Evolutionary conservation across 2,329 filamentous ascomycete species (phyloP).

Genomic region (Cercospora citrullina): DNA sequence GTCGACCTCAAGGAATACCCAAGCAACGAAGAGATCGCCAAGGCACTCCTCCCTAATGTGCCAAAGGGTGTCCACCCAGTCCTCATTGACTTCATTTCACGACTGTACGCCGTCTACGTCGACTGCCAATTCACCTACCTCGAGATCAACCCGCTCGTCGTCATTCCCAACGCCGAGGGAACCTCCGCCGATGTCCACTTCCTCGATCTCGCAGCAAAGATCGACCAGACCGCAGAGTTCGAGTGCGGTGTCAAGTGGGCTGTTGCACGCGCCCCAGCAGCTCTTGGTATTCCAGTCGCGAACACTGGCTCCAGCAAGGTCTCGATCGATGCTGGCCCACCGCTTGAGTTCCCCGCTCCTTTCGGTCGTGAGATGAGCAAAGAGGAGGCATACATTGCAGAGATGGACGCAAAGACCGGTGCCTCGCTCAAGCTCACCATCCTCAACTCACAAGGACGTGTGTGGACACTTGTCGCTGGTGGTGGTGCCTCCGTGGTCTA

Average conservation of each 20-base stretch:
- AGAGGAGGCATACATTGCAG: conserved; percentile 98
- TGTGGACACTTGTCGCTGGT: conserved; percentile 98
- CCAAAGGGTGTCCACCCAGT: conserved; percentile 96
- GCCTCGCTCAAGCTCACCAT: conserved; percentile 98
- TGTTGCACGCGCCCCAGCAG: conserved; percentile 84
- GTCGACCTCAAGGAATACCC: conserved; percentile 94
- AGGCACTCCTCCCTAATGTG: conserved; percentile 83
- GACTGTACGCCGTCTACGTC: conserved; percentile 97
- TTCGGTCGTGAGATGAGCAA: conserved; percentile 98
- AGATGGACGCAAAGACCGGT: conserved; percentile 98
- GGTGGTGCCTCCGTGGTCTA: conserved; percentile 99
- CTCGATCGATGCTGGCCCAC: conserved; percentile 92
- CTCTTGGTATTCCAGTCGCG: conserved; percentile 76
- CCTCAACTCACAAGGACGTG: conserved; percentile 83
- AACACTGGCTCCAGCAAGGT: conserved; percentile 67
- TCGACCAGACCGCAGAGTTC: conserved; percentile 98
- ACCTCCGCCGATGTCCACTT: conserved; percentile 96
- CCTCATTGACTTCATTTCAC: conserved; percentile 97
- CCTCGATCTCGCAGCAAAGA: conserved; percentile 96
- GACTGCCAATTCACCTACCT: conserved; percentile 99
- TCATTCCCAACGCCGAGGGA: conserved; percentile 88
- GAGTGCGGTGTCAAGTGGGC: conserved; percentile 99
- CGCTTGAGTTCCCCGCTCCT: conserved; percentile 98
- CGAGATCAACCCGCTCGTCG: conserved; percentile 98
- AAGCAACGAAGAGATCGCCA: conserved; percentile 90